Evolutionary conservation across 495 filamentous ascomycete species (phyloP).

Genomic region (Podospora tetraspora): DNA sequence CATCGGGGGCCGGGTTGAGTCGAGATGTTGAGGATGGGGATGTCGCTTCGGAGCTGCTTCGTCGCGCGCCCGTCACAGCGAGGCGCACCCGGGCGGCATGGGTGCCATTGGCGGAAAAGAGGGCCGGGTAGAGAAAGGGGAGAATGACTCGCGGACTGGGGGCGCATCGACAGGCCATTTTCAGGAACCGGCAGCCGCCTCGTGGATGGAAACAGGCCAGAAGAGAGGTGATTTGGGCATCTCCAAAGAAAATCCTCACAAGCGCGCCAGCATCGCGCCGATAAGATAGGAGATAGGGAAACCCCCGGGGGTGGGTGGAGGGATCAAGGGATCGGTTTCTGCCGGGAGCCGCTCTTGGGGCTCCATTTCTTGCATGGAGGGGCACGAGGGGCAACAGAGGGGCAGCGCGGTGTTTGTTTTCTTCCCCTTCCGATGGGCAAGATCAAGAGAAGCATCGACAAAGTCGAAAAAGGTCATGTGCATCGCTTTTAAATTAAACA

Average conservation of each 20-base stretch:
- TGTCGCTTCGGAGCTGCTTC: conserved; percentile 8
- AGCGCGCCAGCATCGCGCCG: neutral
- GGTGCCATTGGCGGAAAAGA: conserved; percentile 37
- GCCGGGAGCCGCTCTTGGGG: neutral
- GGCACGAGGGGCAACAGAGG: neutral
- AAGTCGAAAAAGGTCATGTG: neutral
- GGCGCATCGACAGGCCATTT: conserved; percentile 46
- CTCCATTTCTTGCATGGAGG: neutral
- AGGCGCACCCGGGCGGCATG: conserved; percentile 23
- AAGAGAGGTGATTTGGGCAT: neutral
- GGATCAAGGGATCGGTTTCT: neutral
- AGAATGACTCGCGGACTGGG: conserved; percentile 45
- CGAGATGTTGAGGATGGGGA: conserved; percentile 40
- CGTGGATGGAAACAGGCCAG: neutral
- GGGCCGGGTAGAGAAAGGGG: conserved; percentile 61
- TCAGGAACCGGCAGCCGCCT: conserved; percentile 14
- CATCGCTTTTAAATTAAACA: neutral
- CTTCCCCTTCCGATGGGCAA: neutral
- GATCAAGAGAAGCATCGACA: neutral
- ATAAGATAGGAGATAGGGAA: conserved; percentile 12
- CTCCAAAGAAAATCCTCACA: conserved; percentile 4
- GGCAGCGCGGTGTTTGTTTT: neutral
- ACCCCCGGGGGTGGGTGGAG: neutral
- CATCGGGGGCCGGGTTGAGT: conserved; percentile 71
- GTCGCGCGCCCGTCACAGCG: conserved; percentile 19